A percentile compares a stretch with the other conserved stretches of the same genome.
phyloP scores from a whole-genome alignment of 176 grass and related monocot species.

The Ensete ventricosum region DNA sequence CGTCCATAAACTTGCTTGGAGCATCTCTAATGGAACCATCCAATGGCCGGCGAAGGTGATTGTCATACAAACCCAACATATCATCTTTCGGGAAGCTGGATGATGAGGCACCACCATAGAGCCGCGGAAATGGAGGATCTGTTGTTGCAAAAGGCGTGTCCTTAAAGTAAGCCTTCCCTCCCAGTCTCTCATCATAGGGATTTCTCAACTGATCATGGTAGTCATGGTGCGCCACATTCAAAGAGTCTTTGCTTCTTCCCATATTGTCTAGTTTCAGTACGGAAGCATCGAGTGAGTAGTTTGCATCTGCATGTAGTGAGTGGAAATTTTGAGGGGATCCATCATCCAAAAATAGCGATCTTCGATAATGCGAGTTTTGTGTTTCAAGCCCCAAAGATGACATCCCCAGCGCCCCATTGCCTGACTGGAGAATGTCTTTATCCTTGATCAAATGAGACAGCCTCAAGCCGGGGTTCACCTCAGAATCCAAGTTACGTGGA shows the following conservation, averaged over 20 bases:
- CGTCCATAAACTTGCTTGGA: slow-evolving; percentile 29
- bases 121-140: slow-evolving; percentile 24
- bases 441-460: neutral
- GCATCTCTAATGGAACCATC: slow-evolving; percentile 23
- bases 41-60: slow-evolving; percentile 17
- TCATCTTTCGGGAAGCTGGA: slow-evolving; percentile 28
- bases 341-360: slow-evolving; percentile 19
- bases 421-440: neutral
- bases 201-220: slow-evolving; percentile 12
- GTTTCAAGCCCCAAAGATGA: slow-evolving; percentile 2
- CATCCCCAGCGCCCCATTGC: neutral
- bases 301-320: slow-evolving; percentile 20
- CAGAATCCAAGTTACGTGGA: neutral
- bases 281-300: slow-evolving; percentile 21
- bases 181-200: slow-evolving; percentile 26
- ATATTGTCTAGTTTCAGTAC: slow-evolving; percentile 8
- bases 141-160: slow-evolving; percentile 21
- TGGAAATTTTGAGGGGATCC: slow-evolving; percentile 11
- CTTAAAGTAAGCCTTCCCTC: slow-evolving; percentile 35
- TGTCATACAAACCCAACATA: slow-evolving; percentile 9
- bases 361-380: slow-evolving; percentile 17
- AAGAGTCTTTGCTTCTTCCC: slow-evolving; percentile 4
- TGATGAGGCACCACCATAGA: slow-evolving; percentile 40
- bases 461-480: neutral
- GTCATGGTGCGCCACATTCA: slow-evolving; percentile 4